Base-by-base conservation (phyloP, 768 basidiomycete genomes). In the Suillus cothurnatus region DNA sequence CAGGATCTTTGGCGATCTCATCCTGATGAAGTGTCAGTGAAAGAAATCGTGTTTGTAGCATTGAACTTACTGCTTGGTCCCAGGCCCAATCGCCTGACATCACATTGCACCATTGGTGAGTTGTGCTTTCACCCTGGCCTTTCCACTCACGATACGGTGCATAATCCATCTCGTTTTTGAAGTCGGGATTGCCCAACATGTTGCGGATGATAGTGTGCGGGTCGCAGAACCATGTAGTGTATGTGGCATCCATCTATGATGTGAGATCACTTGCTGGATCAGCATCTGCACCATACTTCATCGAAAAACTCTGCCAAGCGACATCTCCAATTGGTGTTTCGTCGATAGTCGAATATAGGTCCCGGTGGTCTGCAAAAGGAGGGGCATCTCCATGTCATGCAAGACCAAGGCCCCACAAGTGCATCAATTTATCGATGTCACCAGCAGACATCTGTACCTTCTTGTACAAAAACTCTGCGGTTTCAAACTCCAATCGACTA, bases 331-430 rank as follows among this genome's bases (percentile, higher is more conserved):
- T 53, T 7, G 61, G 60, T 21, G 75, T 81, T 0, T 64, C 43
- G 56, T 82, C 78, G 32, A 84, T 81, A 0, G 69, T 73, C 0
- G 39, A 45, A 45, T 78, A 74, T 4, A 81, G 50, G 43, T 81
- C 76, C 11, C 66, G 38, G 58, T 76, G 66, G 50, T 73, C 71
- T 0, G 61, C 59, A 64, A 79, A 82, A 1, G 79, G 78, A 4
- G 79, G 72, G 8, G 14, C 4, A 6, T 64, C 63, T 36, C 43
- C 28, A 21, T 67, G 67, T 2, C 1, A 2, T 0, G 12, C n/a
- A 11, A 49, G 47, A 49, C 47, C 23, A 23, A 49, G 43, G 43
- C 43, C 43, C 21, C 43, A 45, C 3, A 45, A 4, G 9, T 45
- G 43, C 43, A 45, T 45, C 43, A 45, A 45, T 45, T 45, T 45